Base-by-base conservation (phyloP, 352 stramenopile genomes). In the Pythium myriotylum region DNA sequence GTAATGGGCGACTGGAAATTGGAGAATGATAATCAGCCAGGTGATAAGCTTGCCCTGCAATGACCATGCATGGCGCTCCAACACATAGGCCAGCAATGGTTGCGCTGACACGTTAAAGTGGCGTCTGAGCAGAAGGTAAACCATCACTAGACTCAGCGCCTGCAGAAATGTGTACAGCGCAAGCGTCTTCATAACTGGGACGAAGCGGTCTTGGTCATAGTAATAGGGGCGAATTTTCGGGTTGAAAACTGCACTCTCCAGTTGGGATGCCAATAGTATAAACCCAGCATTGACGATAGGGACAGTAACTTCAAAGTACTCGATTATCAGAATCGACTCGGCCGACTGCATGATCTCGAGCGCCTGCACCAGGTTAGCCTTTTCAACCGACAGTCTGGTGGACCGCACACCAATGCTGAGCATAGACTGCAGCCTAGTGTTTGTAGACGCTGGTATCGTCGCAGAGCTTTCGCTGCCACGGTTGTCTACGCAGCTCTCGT, bases 1-100 rank as follows among this genome's bases (percentile, higher is more conserved):
- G 29, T 67, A 72, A n/a, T 67, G 64, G 10, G 59, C 19, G 22
- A 62, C n/a, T 1, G 56, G 20, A 19, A 70, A 70, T 4, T 52
- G 29, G 7, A 66, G 26, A 33, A 70, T 55, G 4, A 61, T 19
- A 1, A 57, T 29, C 19, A 70, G 43, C 63, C 63, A 70, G 24
- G 41, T 27, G 50, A 70, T 22, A 19, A 66, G 42, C 40, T 66
- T 65, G 37, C 55, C 63, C 14, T 56, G 45, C 3, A 69, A 35
- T 9, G 54, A 65, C 19, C 40, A 40, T 7, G 27, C n/a, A 33
- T 70, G 42, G 7, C 40, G 23, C 29, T 70, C 63, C 9, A 70
- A 27, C 16, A 62, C 49, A 20, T 61, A 70, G 0, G 54, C 54
- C 29, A 70, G 45, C 20, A 62, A 40, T 1, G n/a, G 41, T 2